Percentiles rank a stretch among this genome's conserved stretches.
Conservation (phyloP, 2,329 filamentous ascomycete genomes). For the Zymoseptoria brevis region DNA sequence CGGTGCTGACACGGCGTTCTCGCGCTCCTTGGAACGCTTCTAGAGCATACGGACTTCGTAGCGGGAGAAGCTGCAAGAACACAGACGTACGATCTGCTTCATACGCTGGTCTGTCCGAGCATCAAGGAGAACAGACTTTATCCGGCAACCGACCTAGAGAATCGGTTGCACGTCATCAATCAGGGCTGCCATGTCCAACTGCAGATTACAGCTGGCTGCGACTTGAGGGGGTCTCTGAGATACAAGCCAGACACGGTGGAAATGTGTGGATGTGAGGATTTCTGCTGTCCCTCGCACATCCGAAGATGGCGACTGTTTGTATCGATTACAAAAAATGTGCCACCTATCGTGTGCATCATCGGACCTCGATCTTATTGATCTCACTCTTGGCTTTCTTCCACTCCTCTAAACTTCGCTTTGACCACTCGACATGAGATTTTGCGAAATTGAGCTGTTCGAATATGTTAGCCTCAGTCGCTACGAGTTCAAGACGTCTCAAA, state of each 20-base stretch:
- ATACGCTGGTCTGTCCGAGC: not conserved
- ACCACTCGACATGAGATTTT: slow-evolving; percentile 89
- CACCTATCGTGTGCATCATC: slow-evolving; percentile 1
- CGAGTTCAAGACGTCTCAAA: not conserved
- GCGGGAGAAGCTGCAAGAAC: not conserved
- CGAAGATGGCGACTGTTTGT: not conserved
- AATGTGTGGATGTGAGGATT: not conserved
- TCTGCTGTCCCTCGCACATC: not conserved
- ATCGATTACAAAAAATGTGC: not conserved
- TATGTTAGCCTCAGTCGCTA: slow-evolving; percentile 2
- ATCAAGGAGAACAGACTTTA: not conserved
- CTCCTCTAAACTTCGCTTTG: slow-evolving; percentile 78
- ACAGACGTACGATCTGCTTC: not conserved
- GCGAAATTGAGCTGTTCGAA: slow-evolving; percentile 71
- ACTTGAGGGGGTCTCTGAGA: not conserved
- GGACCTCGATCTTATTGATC: slow-evolving; percentile 71
- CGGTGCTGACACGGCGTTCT: not conserved
- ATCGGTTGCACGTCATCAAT: not conserved
- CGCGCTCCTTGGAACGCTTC: not conserved
- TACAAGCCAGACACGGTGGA: not conserved
- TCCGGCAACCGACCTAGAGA: not conserved
- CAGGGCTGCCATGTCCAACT: not conserved
- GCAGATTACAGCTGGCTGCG: not conserved
- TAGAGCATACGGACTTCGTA: not conserved
- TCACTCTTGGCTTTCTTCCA: slow-evolving; percentile 88